A percentile compares a stretch with the other conserved stretches of the same genome.
phyloP scores from a whole-genome alignment of 2,329 filamentous ascomycete genomes.

The Aspergillus fumigatus region DNA sequence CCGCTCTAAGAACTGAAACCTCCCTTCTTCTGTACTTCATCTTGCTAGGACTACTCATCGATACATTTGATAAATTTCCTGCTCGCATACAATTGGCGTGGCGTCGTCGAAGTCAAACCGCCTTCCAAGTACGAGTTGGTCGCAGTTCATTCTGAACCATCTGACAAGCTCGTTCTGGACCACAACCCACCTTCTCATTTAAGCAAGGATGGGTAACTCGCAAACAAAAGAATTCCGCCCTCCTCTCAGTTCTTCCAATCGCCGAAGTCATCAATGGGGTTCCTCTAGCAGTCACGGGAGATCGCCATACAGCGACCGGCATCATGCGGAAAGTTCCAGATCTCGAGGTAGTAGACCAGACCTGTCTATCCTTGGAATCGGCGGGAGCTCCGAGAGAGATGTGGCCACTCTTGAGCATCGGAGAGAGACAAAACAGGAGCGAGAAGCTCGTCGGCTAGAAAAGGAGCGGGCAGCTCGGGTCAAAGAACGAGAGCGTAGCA shows the following conservation, averaged over 20 bases:
- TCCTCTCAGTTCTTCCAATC: conserved; percentile 21
- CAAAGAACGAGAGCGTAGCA: conserved; percentile 84
- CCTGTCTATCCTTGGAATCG: conserved; percentile 56
- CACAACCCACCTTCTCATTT: not conserved
- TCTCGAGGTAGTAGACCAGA: conserved; percentile 54
- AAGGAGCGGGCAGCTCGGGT: conserved; percentile 69
- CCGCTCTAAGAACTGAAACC: conserved; percentile 10
- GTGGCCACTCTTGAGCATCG: conserved; percentile 54
- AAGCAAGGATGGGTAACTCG: conserved; percentile 41
- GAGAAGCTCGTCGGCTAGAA: conserved; percentile 80
- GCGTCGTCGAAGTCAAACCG: not conserved
- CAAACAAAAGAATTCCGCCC: conserved; percentile 45
- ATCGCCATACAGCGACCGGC: conserved; percentile 27
- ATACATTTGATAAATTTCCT: conserved; percentile 1
- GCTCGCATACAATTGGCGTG: not conserved
- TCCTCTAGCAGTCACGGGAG: conserved; percentile 25
- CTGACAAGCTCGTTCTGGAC: not conserved
- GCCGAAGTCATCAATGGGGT: conserved; percentile 27
- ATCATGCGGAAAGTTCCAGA: conserved; percentile 39
- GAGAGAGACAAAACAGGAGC: conserved; percentile 84
- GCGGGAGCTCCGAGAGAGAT: conserved; percentile 47
- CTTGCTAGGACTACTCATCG: not conserved
- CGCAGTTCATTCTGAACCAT: not conserved
- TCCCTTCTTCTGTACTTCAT: conserved; percentile 6
- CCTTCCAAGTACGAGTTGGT: not conserved